A percentile compares a stretch with the other conserved stretches of the same genome.
Conservation (phyloP, 2,329 filamentous ascomycete genomes). For the Hypoxylon sp. region DNA sequence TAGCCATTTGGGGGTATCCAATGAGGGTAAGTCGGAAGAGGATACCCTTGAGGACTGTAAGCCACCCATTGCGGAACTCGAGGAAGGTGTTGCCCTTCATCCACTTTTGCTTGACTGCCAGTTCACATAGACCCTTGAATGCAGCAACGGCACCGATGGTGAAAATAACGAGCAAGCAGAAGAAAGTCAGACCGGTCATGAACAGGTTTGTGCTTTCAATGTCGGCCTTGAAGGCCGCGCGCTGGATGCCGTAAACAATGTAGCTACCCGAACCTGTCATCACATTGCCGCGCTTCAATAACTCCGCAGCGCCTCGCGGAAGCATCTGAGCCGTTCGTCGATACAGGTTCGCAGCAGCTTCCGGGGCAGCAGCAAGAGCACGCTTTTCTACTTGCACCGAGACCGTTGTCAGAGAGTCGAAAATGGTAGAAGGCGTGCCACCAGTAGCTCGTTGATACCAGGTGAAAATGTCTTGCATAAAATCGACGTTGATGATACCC, state of each 20-base stretch:
- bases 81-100: conserved; percentile 85
- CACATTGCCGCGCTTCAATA: conserved; percentile 61
- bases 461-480: conserved; percentile 82
- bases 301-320: conserved; percentile 47
- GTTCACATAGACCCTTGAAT: conserved; percentile 81
- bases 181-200: conserved; percentile 85
- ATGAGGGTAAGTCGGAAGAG: conserved; percentile 86
- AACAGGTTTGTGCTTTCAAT: conserved; percentile 89
- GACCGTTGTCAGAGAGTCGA: conserved; percentile 74
- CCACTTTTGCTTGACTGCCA: conserved; percentile 75
- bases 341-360: conserved; percentile 48
- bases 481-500: conserved; percentile 84
- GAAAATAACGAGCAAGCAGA: conserved; percentile 79
- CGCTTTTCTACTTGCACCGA: conserved; percentile 79
- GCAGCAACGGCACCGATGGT: conserved; percentile 75
- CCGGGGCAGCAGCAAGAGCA: conserved; percentile 50
- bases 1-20: conserved; percentile 85
- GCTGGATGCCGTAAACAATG: conserved; percentile 78
- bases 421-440: conserved; percentile 78
- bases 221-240: conserved; percentile 81
- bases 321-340: conserved; percentile 47
- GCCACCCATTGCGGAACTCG: conserved; percentile 90
- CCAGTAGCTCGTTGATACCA: conserved; percentile 92
- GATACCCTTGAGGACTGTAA: conserved; percentile 86
- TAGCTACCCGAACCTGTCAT: conserved; percentile 60